A percentile compares a stretch with the other conserved stretches of the same genome.
Conservation (phyloP, 2,329 filamentous ascomycete species). For the Purpureocillium lavendulum region DNA sequence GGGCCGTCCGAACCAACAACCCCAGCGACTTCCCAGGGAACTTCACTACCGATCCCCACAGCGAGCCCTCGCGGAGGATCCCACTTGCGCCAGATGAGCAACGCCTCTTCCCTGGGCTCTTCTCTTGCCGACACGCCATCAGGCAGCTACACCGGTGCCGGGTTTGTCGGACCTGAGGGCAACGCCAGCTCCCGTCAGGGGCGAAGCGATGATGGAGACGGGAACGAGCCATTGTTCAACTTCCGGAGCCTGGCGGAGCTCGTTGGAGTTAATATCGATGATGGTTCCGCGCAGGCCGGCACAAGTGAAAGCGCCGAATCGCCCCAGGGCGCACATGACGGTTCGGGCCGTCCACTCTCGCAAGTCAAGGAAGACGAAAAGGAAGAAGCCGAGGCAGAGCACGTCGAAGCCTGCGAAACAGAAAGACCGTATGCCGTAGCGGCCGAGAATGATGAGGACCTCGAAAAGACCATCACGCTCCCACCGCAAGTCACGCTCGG, state of each 20-base stretch:
- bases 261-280: conserved; percentile 57
- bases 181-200: conserved; percentile 43
- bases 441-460: conserved; percentile 3
- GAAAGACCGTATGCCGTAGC: background rate
- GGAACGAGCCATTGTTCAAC: conserved; percentile 77
- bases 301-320: conserved; percentile 18
- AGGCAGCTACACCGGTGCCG: conserved; percentile 37
- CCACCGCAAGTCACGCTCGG: conserved; percentile 6
- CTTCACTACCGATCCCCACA: conserved; percentile 36
- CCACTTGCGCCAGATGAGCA: conserved; percentile 76
- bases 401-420: conserved; percentile 13
- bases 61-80: conserved; percentile 54
- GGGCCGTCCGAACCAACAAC: conserved; percentile 13
- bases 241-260: conserved; percentile 82
- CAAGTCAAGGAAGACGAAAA: conserved; percentile 30
- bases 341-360: conserved; percentile 18
- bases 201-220: conserved; percentile 38
- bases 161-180: conserved; percentile 22
- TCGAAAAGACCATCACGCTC: background rate
- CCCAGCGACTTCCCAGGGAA: conserved; percentile 22
- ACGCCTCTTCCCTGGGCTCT: conserved; percentile 74
- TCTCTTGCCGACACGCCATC: conserved; percentile 62
- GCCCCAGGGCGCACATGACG: conserved; percentile 8
- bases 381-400: conserved; percentile 22
- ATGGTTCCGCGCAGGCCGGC: conserved; percentile 25